Evolutionary conservation across 106 monocot species (phyloP).

Genomic region (Acorus gramineus): DNA sequence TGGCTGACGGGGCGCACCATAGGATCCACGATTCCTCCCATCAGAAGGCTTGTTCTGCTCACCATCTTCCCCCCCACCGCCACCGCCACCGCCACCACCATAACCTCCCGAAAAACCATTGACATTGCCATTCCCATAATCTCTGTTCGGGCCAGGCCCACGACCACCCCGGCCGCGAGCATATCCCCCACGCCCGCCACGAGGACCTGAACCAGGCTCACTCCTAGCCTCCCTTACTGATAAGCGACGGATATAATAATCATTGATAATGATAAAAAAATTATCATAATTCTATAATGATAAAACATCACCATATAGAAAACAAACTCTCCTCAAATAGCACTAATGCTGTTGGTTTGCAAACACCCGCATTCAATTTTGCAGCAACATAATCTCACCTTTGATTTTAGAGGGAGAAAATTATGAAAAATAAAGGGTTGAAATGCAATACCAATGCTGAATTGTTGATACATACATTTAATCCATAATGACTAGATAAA

Average conservation of each 20-base stretch:
- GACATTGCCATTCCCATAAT: conserved; percentile 37
- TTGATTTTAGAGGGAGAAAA: no score
- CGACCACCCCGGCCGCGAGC: conserved; percentile 35
- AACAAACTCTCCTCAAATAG: background rate
- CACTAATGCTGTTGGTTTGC: no score
- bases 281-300: background rate
- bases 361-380: no score
- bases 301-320: background rate
- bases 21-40: conserved; percentile 25
- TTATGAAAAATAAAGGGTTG: no score
- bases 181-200: conserved; percentile 29
- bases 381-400: no score
- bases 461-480: no score
- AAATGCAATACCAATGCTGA: no score
- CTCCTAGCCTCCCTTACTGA: conserved; percentile 40
- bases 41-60: conserved; percentile 24
- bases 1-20: conserved; percentile 28
- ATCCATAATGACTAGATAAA: no score
- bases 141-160: conserved; percentile 22
- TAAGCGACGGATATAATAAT: background rate
- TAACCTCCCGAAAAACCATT: conserved; percentile 14
- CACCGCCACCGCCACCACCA: conserved; percentile 17
- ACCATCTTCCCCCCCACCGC: conserved; percentile 24
- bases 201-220: conserved; percentile 15
- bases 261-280: background rate